Percentiles rank a stretch among this genome's conserved stretches.
phyloP scores from a whole-genome alignment of 208 protist genomes.

The Trypanosoma theileri region DNA sequence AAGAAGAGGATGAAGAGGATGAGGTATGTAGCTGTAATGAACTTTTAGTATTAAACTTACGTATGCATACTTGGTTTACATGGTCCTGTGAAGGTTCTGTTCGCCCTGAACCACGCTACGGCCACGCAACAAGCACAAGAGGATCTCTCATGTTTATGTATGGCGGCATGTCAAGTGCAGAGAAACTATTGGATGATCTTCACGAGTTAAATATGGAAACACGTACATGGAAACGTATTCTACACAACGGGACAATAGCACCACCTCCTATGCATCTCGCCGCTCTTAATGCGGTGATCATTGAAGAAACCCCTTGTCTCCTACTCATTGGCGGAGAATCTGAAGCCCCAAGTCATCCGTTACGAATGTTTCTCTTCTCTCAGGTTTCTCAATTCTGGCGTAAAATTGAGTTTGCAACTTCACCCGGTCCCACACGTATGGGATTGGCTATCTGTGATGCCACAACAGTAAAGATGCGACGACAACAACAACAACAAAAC shows the following conservation, averaged over 20 bases:
- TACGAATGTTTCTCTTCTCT: constrained; percentile 62
- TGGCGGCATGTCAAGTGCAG: constrained; percentile 3
- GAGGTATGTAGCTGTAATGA: constrained; percentile 39
- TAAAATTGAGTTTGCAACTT: constrained; percentile 37
- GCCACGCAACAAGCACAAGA: constrained; percentile 40
- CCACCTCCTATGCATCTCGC: constrained; percentile 62
- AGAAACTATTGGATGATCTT: constrained; percentile 39
- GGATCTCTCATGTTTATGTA: constrained; percentile 18
- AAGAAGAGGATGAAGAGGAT: constrained; percentile 20
- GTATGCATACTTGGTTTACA: constrained; percentile 34
- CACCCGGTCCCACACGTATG: constrained; percentile 32
- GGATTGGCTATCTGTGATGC: constrained; percentile 21
- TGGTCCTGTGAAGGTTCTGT: constrained; percentile 32
- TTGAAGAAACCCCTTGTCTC: constrained; percentile 45
- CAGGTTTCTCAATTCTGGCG: constrained; percentile 61
- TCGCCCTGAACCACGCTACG: constrained; percentile 55
- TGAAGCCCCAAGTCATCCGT: background rate
- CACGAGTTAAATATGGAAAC: constrained; percentile 66
- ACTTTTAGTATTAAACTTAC: constrained; percentile 58
- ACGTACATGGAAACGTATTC: constrained; percentile 48
- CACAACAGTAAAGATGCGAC: background rate
- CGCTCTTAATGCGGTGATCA: constrained; percentile 39
- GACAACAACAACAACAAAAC: background rate
- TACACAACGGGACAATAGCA: constrained; percentile 47
- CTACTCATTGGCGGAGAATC: constrained; percentile 50